Evolutionary conservation across 352 stramenopile species (phyloP).

Genomic region (Blastocystis hominis): DNA sequence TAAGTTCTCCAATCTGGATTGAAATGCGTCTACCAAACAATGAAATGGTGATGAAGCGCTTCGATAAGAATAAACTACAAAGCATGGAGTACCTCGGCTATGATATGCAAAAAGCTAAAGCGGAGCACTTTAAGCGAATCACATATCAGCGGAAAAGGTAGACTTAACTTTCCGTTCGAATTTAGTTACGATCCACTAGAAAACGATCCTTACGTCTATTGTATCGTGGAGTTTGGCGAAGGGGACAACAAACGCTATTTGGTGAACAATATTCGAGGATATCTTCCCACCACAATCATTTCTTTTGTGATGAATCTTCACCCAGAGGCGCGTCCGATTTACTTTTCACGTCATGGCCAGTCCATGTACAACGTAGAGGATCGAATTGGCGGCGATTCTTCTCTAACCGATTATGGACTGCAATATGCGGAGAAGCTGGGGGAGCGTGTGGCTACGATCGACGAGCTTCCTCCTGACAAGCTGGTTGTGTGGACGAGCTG

Average conservation of each 20-base stretch:
- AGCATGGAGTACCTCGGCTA: slow-evolving; percentile 54
- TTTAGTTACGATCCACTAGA: slow-evolving; percentile 41
- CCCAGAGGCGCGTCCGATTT: slow-evolving; percentile 83
- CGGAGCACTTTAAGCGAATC: slow-evolving; percentile 46
- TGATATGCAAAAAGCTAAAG: slow-evolving; percentile 40
- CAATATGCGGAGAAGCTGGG: slow-evolving; percentile 48
- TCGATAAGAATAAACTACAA: slow-evolving; percentile 47
- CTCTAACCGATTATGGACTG: slow-evolving; percentile 67
- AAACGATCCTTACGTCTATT: slow-evolving; percentile 47
- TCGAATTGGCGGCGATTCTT: slow-evolving; percentile 87
- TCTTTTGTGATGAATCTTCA: slow-evolving; percentile 82
- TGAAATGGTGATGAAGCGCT: slow-evolving; percentile 46
- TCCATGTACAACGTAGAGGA: slow-evolving; percentile 92
- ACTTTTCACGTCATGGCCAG: slow-evolving; percentile 88
- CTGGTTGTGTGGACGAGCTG: slow-evolving; percentile 86
- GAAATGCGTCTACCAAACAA: slow-evolving; percentile 47
- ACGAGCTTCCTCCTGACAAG: background rate
- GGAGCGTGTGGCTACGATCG: background rate
- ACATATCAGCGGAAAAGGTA: slow-evolving; percentile 26
- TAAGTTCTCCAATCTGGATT: slow-evolving; percentile 52
- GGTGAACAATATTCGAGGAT: slow-evolving; percentile 56
- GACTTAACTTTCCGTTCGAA: background rate
- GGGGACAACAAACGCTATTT: slow-evolving; percentile 49
- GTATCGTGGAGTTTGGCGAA: slow-evolving; percentile 53
- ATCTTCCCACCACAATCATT: slow-evolving; percentile 53